phyloP scores from a whole-genome alignment of 2,329 filamentous ascomycete species.

The Alternaria sp. region DNA sequence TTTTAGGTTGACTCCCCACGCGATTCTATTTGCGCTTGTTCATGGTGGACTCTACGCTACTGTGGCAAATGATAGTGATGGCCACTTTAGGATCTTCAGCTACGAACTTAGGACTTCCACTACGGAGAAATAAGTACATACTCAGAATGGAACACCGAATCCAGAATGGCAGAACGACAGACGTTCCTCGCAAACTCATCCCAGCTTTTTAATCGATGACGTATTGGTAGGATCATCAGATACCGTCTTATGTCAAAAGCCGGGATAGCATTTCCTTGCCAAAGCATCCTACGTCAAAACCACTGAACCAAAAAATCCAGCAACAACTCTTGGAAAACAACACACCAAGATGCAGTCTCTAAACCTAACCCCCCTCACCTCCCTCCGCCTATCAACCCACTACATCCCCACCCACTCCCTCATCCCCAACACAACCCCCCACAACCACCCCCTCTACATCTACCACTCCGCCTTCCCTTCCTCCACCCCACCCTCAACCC shows the following conservation, averaged over 20 bases:
- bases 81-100: neutral
- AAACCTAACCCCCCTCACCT: slow-evolving; percentile 53
- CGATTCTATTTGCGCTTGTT: neutral
- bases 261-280: no score
- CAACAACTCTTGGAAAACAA: neutral
- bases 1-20: neutral
- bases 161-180: no score
- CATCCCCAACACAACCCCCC: slow-evolving; percentile 70
- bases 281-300: neutral
- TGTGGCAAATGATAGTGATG: neutral
- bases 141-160: neutral
- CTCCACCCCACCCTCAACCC: slow-evolving; percentile 53
- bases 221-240: neutral
- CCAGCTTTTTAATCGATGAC: neutral
- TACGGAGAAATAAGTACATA: no score
- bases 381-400: slow-evolving; percentile 64
- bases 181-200: neutral
- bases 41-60: neutral
- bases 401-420: slow-evolving; percentile 64
- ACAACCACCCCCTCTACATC: slow-evolving; percentile 68
- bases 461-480: slow-evolving; percentile 66
- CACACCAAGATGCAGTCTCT: slow-evolving; percentile 19
- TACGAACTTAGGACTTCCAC: neutral
- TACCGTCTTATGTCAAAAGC: neutral
- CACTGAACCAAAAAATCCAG: neutral